Conservation (phyloP, 148 eudicot species). For the Beta vulgaris region DNA sequence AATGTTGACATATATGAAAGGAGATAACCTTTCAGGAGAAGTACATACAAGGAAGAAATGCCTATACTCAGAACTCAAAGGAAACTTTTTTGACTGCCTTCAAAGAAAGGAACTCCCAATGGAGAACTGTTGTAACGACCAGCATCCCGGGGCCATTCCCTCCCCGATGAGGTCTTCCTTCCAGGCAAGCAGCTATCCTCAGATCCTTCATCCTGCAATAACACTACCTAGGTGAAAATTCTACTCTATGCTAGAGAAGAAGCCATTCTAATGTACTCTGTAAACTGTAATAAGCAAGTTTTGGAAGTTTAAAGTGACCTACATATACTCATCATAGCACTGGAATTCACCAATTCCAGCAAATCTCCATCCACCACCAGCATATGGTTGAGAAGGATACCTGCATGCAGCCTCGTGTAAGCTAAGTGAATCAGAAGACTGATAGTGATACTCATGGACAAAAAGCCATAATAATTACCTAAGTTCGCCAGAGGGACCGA, state of each 20-base stretch:
- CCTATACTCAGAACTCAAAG: constrained; percentile 59
- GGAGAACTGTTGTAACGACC: constrained; percentile 58
- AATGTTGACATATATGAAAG: neutral
- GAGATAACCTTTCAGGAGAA: constrained; percentile 24
- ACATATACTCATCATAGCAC: constrained; percentile 67
- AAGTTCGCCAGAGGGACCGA: constrained; percentile 71
- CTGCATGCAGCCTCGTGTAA: constrained; percentile 36
- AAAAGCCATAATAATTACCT: constrained; percentile 36
- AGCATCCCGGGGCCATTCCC: constrained; percentile 44
- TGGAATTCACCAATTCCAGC: constrained; percentile 80
- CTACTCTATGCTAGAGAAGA: neutral
- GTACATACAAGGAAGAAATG: constrained; percentile 63
- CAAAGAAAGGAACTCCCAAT: constrained; percentile 50
- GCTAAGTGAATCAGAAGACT: constrained; percentile 12
- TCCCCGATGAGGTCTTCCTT: constrained; percentile 58
- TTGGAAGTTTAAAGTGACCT: constrained; percentile 16
- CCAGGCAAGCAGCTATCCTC: constrained; percentile 41
- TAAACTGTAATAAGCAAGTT: neutral
- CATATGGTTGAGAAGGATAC: constrained; percentile 59
- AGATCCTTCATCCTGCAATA: constrained; percentile 55
- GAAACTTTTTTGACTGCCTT: constrained; percentile 49
- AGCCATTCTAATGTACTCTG: neutral
- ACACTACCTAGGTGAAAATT: constrained; percentile 7
- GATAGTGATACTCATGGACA: constrained; percentile 12
- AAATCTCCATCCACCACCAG: constrained; percentile 62